phyloP scores from a whole-genome alignment of 164 flowering plant genomes.

The Aristolochia contorta region DNA sequence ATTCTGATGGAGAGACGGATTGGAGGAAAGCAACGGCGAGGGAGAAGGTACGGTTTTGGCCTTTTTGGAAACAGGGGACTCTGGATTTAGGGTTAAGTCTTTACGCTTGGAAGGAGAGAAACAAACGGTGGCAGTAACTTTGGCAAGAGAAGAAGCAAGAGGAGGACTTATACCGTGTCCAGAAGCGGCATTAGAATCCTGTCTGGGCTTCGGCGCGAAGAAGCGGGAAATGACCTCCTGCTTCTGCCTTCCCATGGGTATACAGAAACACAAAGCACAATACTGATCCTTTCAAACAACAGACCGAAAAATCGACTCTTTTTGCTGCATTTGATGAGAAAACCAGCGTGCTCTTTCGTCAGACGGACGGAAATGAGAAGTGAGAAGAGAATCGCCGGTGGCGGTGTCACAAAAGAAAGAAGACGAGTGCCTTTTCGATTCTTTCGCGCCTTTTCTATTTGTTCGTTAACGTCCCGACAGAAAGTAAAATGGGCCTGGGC shows the following conservation, averaged over 20 bases:
- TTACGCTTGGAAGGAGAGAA: constrained; percentile 61
- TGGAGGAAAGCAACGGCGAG: constrained; percentile 23
- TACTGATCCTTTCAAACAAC: not conserved
- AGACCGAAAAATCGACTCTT: too few species aligned
- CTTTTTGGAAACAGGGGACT: constrained; percentile 14
- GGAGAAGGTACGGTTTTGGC: constrained; percentile 32
- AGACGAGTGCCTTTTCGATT: too few species aligned
- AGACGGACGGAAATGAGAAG: too few species aligned
- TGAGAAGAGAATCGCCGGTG: too few species aligned
- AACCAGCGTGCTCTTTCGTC: too few species aligned
- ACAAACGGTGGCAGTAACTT: constrained; percentile 66
- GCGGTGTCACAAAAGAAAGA: too few species aligned
- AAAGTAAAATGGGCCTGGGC: too few species aligned
- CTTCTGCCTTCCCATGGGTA: constrained; percentile 71
- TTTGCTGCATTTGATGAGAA: too few species aligned
- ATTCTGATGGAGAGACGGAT: constrained; percentile 50
- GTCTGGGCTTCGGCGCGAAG: constrained; percentile 68
- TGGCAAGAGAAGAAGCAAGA: constrained; percentile 40
- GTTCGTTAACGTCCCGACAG: too few species aligned
- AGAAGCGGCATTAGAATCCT: constrained; percentile 21
- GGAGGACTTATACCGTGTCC: constrained; percentile 4
- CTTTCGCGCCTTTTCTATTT: too few species aligned
- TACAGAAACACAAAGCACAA: not conserved
- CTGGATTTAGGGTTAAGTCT: constrained; percentile 4
- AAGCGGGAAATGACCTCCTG: constrained; percentile 91